Percentiles rank a stretch among this genome's conserved stretches.
Conservation (phyloP, 2,329 filamentous ascomycete genomes). For the Talaromyces sp. region DNA sequence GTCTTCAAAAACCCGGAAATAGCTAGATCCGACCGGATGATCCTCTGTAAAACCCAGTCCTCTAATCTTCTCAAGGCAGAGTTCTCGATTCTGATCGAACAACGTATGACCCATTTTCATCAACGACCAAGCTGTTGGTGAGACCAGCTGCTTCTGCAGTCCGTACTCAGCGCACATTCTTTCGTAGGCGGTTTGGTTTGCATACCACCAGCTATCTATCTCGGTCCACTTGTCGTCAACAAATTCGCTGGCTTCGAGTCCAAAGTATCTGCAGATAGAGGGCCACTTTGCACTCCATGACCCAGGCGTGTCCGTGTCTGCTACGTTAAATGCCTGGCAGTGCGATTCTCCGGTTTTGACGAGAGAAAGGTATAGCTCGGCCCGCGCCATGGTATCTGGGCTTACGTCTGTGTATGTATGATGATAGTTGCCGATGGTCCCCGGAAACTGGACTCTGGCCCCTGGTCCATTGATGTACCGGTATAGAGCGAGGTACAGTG, state of each 20-base stretch:
- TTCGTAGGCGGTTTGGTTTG: conserved; percentile 21
- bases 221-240: conserved; percentile 17
- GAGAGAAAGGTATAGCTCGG: too few relatives aligned
- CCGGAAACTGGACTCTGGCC: too few relatives aligned
- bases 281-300: too few relatives aligned
- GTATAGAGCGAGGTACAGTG: too few relatives aligned
- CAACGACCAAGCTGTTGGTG: conserved; percentile 21
- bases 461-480: too few relatives aligned
- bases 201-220: conserved; percentile 24
- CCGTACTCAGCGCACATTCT: conserved; percentile 24
- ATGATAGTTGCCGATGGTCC: too few relatives aligned
- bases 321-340: too few relatives aligned
- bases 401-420: too few relatives aligned
- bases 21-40: conserved; percentile 20
- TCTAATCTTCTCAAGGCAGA: conserved; percentile 26
- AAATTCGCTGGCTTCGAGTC: background rate
- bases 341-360: too few relatives aligned
- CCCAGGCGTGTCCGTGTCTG: too few relatives aligned
- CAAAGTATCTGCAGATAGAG: too few relatives aligned
- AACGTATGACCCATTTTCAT: conserved; percentile 20
- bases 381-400: too few relatives aligned
- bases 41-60: conserved; percentile 25
- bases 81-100: conserved; percentile 22
- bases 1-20: conserved; percentile 18
- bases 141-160: conserved; percentile 18